Conservation (phyloP, 2,329 filamentous ascomycete genomes). For the Aspergillus fischeri region DNA sequence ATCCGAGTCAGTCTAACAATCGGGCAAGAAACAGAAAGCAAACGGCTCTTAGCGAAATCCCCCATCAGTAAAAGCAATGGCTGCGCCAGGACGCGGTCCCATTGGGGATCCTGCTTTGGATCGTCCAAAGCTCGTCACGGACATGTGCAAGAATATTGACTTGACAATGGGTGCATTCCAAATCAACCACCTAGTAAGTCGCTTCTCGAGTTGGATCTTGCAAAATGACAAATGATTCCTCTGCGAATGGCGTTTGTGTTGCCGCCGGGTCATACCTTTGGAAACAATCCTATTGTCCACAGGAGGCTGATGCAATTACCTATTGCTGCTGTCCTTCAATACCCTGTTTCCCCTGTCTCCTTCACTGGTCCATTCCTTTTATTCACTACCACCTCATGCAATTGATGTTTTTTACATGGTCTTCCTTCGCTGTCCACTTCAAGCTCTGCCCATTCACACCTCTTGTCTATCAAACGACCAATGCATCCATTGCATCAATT, state of each 20-base stretch:
- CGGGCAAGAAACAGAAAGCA: neutral
- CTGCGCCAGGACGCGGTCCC: neutral
- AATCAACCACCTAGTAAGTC: slow-evolving; percentile 23
- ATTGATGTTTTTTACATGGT: neutral
- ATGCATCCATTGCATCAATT: slow-evolving; percentile 10
- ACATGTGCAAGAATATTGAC: slow-evolving; percentile 23
- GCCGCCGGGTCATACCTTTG: neutral
- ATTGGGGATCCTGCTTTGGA: slow-evolving; percentile 21
- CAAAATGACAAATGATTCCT: neutral
- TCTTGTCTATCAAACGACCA: slow-evolving; percentile 8
- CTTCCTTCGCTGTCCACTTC: neutral
- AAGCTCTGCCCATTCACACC: slow-evolving; percentile 9
- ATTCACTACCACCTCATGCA: neutral
- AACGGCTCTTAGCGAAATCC: neutral
- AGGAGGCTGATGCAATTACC: neutral
- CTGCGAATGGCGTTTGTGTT: neutral
- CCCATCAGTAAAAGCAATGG: neutral
- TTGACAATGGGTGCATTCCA: slow-evolving; percentile 19
- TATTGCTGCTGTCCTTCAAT: neutral
- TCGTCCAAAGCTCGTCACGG: slow-evolving; percentile 12
- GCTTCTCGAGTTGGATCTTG: neutral
- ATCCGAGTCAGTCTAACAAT: neutral
- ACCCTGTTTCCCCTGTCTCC: neutral
- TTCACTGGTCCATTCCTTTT: neutral
- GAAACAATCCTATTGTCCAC: neutral